Base-by-base conservation (phyloP, 2,329 filamentous ascomycete genomes). In the Ceratocystis ficicola region DNA sequence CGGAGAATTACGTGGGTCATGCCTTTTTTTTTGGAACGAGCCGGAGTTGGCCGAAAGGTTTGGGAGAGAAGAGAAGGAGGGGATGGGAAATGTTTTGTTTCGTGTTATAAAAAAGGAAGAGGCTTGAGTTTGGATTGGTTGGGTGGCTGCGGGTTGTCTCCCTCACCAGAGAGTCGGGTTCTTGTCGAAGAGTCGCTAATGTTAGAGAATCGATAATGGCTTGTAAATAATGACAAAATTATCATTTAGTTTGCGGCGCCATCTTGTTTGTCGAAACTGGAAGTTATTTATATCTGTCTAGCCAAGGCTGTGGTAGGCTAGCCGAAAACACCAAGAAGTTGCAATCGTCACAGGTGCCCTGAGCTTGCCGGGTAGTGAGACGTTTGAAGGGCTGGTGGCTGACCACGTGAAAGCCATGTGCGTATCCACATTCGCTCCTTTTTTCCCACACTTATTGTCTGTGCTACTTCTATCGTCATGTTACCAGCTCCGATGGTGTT, bases 301-400 rank as follows among this genome's bases (percentile, higher is more conserved):
- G 52, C 52, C 17, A 32, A 30, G 52, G 10, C 20, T 12, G 25
- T 20, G 2, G 52, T 30, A 15, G 52, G 12, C 55, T 32, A 59
- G 55, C 28, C 55, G 55, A 59, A 59, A 59, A 59, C 55, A 59
- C 55, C 55, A 59, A 59, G 55, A 59, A n/a, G 55, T 59, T 30
- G 17, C 55, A 59, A 30, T 32, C 30, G 55, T 59, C 55, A 59
- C 55, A 59, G 55, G 32, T 32, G 55, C 17, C 12, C 30, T 17
- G 17, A 36, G 30, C 25, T 25, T 52, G 48, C 32, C 32, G 28
- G 36, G 55, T 36, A 30, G 55, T 59, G 55, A 59, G 55, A 59
- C 55, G 55, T 59, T 36, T 36, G 55, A 36, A 17, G 30, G 55
- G 55, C 55, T n/a, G 7, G n/a, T n/a, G 55, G 55, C 55, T 17